Evolutionary conservation across 106 monocot genomes (phyloP), one percentile per base, ranked within the genome.

Genomic region (Apostasia shenzhenica): DNA sequence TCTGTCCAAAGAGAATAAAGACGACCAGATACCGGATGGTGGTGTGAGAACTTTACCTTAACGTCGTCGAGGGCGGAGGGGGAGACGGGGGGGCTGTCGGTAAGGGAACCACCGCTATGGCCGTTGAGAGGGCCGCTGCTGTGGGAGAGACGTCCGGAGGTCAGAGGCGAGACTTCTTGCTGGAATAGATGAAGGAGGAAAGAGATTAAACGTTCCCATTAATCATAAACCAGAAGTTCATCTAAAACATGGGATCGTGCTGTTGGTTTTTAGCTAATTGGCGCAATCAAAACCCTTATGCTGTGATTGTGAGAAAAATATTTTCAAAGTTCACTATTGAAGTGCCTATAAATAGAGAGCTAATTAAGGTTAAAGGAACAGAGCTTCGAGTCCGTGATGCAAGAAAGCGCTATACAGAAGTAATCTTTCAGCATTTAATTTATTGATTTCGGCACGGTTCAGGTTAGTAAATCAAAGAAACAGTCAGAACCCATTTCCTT

Each of bases 41-140:
- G 48, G 1, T 14, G 2, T 1, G 12, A n/a, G 45, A 13, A 68
- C 3, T 13, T 13, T 6, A 70, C 75, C 67, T 75, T 75, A 51
- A 48, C 50, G 39, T 75, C 69, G 39, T 76, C 75, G 5, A 50
- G 48, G 37, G 57, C 54, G 40, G 75, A 69, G 12, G 75, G 75
- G 41, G 69, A 76, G 43, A 76, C 68, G 3, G 75, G 75, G 44
- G 75, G 75, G 54, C 75, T 76, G 57, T 76, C 75, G 6, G 68
- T 49, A 52, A 69, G 61, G 8, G 75, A 76, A 2, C 73, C 55
- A 37, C 77, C 71, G 60, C 26, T 26, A 26, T 26, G 26, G 26
- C 75, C 89, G 75, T 79, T 89, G 54, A 89, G 77, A 46, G 88
- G 84, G 0, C 88, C 88, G 61, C 85, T 89, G 78, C 89, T 89